These are phyloP conservation scores for Apiospora arundinis DNA, from an alignment of 2,329 filamentous ascomycete genomes.

Conservation along the genomic window DNA sequence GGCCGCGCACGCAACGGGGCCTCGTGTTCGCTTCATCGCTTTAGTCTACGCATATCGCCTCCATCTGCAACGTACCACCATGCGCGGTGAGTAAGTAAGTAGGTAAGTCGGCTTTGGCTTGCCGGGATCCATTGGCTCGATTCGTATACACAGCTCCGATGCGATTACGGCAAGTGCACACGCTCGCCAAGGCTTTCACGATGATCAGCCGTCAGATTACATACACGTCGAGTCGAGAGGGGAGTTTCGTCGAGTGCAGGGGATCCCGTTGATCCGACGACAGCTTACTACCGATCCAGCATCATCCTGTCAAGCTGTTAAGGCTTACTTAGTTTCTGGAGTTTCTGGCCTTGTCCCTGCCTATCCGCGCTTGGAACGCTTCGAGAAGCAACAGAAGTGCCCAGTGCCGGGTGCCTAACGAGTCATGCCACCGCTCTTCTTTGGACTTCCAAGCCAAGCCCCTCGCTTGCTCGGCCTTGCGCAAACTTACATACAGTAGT, in stretches of 20 bases:
- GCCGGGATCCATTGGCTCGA: not conserved
- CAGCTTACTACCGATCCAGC: not conserved
- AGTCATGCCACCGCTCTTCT: constrained; percentile 7
- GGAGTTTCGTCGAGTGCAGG: constrained; percentile 5
- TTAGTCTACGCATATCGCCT: not conserved
- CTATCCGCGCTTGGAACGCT: constrained; percentile 2
- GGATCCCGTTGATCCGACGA: not conserved
- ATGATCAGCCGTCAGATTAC: not conserved
- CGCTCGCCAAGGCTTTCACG: not conserved
- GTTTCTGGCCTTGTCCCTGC: too few relatives aligned
- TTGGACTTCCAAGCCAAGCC: not conserved
- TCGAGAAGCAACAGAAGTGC: constrained; percentile 5
- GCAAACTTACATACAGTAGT: not conserved
- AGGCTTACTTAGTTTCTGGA: not conserved
- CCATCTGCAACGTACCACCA: not conserved
- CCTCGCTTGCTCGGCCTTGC: not conserved
- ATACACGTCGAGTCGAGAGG: not conserved
- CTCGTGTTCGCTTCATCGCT: not conserved
- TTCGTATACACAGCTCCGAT: not conserved
- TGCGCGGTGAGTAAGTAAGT: not conserved
- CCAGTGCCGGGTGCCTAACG: not conserved
- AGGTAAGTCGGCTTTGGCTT: not conserved
- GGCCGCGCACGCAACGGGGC: not conserved
- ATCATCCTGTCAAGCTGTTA: not conserved
- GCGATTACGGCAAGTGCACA: not conserved